These are phyloP conservation scores for Sporothrix curviconia DNA, from an alignment of 2,329 filamentous ascomycete genomes.

Conservation along the genomic window DNA sequence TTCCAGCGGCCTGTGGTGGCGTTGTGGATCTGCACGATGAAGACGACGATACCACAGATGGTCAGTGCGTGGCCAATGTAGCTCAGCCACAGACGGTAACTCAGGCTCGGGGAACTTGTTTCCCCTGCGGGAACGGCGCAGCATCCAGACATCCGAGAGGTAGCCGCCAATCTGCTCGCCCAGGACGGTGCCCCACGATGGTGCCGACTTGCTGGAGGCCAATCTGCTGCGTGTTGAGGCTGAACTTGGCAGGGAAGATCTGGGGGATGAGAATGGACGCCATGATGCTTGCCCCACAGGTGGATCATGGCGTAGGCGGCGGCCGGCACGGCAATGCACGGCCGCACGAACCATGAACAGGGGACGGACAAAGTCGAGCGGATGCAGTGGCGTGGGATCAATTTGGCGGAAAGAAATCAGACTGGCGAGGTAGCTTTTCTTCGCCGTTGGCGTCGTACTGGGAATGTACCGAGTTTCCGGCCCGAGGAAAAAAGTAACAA, in stretches of 20 bases:
- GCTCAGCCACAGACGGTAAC: constrained; percentile 49
- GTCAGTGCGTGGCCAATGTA: constrained; percentile 46
- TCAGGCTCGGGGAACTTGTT: constrained; percentile 38
- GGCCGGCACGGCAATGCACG: constrained; percentile 44
- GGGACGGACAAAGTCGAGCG: constrained; percentile 46
- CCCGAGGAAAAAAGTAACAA: constrained; percentile 49
- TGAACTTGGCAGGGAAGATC: constrained; percentile 48
- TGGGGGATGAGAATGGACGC: constrained; percentile 54
- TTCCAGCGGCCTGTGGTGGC: constrained; percentile 36
- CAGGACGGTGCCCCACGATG: constrained; percentile 49
- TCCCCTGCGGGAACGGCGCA: constrained; percentile 28
- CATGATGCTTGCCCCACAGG: constrained; percentile 45
- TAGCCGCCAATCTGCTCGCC: constrained; percentile 54
- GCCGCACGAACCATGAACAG: constrained; percentile 35
- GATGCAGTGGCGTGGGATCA: constrained; percentile 42
- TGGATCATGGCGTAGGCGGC: constrained; percentile 52
- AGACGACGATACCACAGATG: constrained; percentile 47
- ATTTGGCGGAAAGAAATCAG: constrained; percentile 42
- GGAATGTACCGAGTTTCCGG: constrained; percentile 50
- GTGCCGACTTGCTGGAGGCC: constrained; percentile 52
- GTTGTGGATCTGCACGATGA: constrained; percentile 37
- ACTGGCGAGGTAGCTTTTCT: constrained; percentile 33
- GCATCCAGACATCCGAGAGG: constrained; percentile 48
- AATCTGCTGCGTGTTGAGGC: constrained; percentile 50
- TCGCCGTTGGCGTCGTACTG: constrained; percentile 15